Evolutionary conservation across 345 rosid genomes (phyloP).

Genomic region (Citrus sinensis): DNA sequence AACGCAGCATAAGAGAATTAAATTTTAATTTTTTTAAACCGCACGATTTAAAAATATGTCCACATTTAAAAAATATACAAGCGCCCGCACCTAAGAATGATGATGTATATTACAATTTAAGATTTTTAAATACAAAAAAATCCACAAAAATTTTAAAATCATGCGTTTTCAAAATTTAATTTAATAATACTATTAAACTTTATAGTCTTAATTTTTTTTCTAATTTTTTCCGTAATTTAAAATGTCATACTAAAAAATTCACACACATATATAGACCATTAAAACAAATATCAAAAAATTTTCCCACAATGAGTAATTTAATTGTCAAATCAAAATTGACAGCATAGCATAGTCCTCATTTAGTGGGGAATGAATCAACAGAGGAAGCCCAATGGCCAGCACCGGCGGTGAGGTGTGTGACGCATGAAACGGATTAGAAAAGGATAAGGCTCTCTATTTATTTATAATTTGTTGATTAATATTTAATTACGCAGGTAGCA

Average conservation of each 20-base stretch:
- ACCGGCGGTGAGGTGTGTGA: background rate
- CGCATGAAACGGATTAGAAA: background rate
- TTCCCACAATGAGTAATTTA: background rate
- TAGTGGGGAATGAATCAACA: slow-evolving; percentile 2
- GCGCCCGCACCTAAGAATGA: fast-evolving
- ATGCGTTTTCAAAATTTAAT: fast-evolving
- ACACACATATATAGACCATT: too few species aligned
- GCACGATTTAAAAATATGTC: fast-evolving
- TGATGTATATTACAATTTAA: too few species aligned
- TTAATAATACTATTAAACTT: fast-evolving
- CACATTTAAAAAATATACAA: too few species aligned
- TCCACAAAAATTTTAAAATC: fast-evolving
- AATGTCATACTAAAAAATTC: too few species aligned
- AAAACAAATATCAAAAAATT: too few species aligned
- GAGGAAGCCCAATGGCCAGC: background rate
- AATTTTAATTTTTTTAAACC: too few species aligned
- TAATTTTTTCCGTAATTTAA: fast-evolving
- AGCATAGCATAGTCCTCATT: background rate
- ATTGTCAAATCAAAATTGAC: background rate
- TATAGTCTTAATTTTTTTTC: fast-evolving
- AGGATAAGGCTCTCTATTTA: background rate
- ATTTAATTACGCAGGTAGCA: background rate
- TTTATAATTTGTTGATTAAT: background rate
- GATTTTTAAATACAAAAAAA: fast-evolving
- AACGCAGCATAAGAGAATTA: too few species aligned